These are phyloP conservation scores for Pulveroboletus sp. DNA, from an alignment of 768 basidiomycete species.

Conservation along the genomic window DNA sequence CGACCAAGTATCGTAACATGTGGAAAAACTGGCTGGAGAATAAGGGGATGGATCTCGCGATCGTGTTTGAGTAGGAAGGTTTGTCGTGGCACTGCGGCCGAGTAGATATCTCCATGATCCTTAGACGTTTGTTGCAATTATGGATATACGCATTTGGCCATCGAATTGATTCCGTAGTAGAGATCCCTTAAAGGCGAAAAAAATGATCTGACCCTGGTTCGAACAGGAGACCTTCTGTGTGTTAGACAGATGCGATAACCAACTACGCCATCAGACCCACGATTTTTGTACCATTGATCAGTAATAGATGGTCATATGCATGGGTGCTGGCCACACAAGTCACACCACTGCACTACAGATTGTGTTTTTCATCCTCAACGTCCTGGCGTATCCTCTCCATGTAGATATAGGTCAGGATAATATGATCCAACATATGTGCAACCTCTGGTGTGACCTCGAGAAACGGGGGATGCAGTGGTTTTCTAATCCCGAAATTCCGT, in stretches of 20 bases:
- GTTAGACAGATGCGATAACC: slow-evolving; percentile 85
- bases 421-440: slow-evolving; percentile 29
- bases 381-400: slow-evolving; percentile 29
- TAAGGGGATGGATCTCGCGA: slow-evolving; percentile 33
- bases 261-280: slow-evolving; percentile 66
- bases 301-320: too few species aligned
- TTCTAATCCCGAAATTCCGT: slow-evolving; percentile 17
- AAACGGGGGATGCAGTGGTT: slow-evolving; percentile 15
- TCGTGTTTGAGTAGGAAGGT: slow-evolving; percentile 31
- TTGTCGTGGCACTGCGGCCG: neutral
- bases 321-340: too few species aligned
- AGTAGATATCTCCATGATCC: neutral
- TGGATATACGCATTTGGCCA: too few species aligned
- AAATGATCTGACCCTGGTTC: slow-evolving; percentile 19
- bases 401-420: slow-evolving; percentile 34
- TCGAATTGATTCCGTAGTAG: too few species aligned
- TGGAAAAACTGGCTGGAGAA: slow-evolving; percentile 40
- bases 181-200: too few species aligned
- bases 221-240: slow-evolving; percentile 42
- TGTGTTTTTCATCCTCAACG: slow-evolving; percentile 14
- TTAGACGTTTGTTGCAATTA: neutral
- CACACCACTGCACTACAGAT: neutral
- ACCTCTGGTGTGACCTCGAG: slow-evolving; percentile 28
- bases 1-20: slow-evolving; percentile 32
- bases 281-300: too few species aligned